These are phyloP conservation scores for Striga hermonthica DNA, from an alignment of 305 asterid genomes.

Conservation along the genomic window DNA sequence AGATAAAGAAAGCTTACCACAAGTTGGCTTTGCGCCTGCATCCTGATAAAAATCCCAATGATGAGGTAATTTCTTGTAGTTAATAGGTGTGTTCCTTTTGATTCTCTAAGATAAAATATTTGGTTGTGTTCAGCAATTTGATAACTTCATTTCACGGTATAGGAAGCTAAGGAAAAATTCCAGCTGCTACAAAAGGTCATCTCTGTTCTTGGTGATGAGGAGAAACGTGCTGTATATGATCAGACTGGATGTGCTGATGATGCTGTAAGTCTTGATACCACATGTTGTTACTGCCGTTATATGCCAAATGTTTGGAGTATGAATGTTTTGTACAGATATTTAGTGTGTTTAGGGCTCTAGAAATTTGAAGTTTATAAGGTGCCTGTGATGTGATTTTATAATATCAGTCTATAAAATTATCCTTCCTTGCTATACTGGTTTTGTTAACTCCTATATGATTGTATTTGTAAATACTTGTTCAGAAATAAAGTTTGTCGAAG, in stretches of 20 bases:
- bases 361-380: neutral
- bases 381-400: conserved; percentile 5
- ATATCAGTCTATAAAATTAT: conserved; percentile 8
- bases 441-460: conserved; percentile 7
- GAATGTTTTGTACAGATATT: conserved; percentile 12
- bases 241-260: conserved; percentile 95
- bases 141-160: conserved; percentile 22
- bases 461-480: neutral
- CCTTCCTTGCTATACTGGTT: neutral
- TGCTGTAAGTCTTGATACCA: conserved; percentile 57
- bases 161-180: conserved; percentile 95
- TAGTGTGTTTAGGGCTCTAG: neutral
- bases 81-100: conserved; percentile 17
- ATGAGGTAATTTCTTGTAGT: conserved; percentile 48
- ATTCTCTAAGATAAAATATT: conserved; percentile 4
- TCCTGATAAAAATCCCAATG: conserved; percentile 89
- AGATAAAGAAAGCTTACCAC: conserved; percentile 80
- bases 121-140: conserved; percentile 5
- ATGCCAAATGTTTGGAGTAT: neutral
- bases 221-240: conserved; percentile 90
- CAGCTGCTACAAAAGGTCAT: conserved; percentile 94
- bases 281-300: conserved; percentile 20
- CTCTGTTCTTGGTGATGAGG: conserved; percentile 86
- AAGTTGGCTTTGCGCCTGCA: conserved; percentile 81
- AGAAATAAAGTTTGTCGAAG: neutral